Conservation (phyloP, 1,139 yeast species). For the Nakaseomyces uthaithaninus region DNA sequence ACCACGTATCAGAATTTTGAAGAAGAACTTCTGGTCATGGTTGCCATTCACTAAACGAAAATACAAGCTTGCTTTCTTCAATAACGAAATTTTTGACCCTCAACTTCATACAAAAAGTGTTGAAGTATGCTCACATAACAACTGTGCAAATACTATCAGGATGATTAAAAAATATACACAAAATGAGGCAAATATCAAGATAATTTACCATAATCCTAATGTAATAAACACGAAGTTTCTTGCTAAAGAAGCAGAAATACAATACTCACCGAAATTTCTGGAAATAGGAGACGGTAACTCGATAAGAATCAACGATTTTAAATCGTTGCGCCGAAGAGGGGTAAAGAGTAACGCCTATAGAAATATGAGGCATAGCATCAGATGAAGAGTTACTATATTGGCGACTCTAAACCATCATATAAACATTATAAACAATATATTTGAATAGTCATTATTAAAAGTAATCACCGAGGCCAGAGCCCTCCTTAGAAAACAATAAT, state of each 20-base stretch:
- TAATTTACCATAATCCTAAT: constrained; percentile 27
- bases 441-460: too few species aligned
- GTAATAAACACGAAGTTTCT: constrained; percentile 20
- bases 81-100: constrained; percentile 12
- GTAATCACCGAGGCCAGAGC: constrained; percentile 19
- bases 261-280: constrained; percentile 6
- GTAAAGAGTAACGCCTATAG: not conserved
- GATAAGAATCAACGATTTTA: constrained; percentile 8
- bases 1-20: constrained; percentile 23
- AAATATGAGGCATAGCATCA: not conserved
- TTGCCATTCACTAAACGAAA: constrained; percentile 24
- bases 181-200: constrained; percentile 27
- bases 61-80: constrained; percentile 21
- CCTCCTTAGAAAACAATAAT: constrained; percentile 26
- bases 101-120: constrained; percentile 2
- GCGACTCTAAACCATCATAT: too few species aligned
- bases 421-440: too few species aligned
- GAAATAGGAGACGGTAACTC: constrained; percentile 9
- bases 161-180: constrained; percentile 20
- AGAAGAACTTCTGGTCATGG: constrained; percentile 21
- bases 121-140: constrained; percentile 8
- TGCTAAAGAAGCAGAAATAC: not conserved
- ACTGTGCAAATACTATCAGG: constrained; percentile 22
- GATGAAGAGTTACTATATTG: not conserved
- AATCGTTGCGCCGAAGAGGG: not conserved